Conservation (phyloP, 345 rosid species). For the Mangifera indica region DNA sequence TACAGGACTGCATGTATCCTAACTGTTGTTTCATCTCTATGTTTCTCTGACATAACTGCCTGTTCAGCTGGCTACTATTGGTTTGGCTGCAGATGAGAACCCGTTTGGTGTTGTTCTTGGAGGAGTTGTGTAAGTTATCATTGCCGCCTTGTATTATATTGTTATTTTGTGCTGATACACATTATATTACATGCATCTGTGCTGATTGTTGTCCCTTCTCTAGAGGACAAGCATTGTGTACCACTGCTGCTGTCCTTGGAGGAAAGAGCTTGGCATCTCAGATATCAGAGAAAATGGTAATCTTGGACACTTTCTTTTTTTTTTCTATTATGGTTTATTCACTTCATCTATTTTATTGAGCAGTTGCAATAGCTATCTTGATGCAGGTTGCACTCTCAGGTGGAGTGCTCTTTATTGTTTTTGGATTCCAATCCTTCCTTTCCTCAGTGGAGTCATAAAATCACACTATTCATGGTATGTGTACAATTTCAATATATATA, state of each 20-base stretch:
- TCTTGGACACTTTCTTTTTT: background rate
- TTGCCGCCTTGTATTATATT: conserved; percentile 10
- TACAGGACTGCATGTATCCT: background rate
- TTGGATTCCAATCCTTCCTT: conserved; percentile 90
- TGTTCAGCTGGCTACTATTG: conserved; percentile 87
- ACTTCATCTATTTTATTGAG: conserved; percentile 5
- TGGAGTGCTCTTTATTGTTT: conserved; percentile 81
- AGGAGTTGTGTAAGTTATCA: conserved; percentile 61
- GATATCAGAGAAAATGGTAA: conserved; percentile 87
- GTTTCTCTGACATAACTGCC: conserved; percentile 16
- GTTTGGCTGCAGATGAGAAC: conserved; percentile 93
- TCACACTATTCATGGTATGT: conserved; percentile 30
- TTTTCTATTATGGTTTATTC: background rate
- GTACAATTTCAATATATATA: conserved; percentile 8
- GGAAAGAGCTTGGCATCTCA: conserved; percentile 97
- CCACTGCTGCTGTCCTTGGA: conserved; percentile 89
- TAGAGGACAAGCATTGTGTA: conserved; percentile 91
- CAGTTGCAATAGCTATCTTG: conserved; percentile 10
- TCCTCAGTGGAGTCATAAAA: conserved; percentile 44
- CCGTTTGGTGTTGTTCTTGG: conserved; percentile 90
- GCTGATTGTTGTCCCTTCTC: conserved; percentile 15
- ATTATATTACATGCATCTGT: background rate
- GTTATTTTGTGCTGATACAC: background rate
- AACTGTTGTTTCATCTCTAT: conserved; percentile 17
- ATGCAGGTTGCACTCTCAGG: conserved; percentile 87